Conservation (phyloP, 2,329 filamentous ascomycete species). For the Ceratocystis eucalypticola region DNA sequence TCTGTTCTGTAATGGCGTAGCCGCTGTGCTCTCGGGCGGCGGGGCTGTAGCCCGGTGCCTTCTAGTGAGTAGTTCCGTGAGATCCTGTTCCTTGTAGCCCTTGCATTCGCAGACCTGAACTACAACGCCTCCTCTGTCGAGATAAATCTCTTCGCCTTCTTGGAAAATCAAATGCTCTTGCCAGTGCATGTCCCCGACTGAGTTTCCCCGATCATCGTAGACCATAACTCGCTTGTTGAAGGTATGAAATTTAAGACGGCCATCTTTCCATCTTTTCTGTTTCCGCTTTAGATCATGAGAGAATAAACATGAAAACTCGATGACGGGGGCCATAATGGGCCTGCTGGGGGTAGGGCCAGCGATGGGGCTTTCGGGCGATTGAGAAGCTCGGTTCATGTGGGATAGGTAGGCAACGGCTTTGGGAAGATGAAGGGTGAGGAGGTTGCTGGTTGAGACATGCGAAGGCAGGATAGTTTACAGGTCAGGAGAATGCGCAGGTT, state of each 20-base stretch:
- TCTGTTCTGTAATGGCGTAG: conserved; percentile 17
- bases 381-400: conserved; percentile 10
- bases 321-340: conserved; percentile 57
- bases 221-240: conserved; percentile 90
- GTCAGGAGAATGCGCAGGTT: background rate
- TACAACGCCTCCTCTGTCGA: conserved; percentile 62
- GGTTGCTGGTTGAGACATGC: background rate
- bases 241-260: conserved; percentile 70
- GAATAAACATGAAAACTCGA: conserved; percentile 76
- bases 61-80: conserved; percentile 62
- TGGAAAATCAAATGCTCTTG: conserved; percentile 52
- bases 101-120: conserved; percentile 68
- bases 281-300: conserved; percentile 76
- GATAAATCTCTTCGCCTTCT: conserved; percentile 67
- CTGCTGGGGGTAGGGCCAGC: conserved; percentile 3
- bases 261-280: conserved; percentile 89
- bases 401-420: background rate
- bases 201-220: conserved; percentile 67
- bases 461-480: background rate
- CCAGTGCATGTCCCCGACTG: conserved; percentile 76
- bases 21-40: conserved; percentile 19
- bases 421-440: background rate
- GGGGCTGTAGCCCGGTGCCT: conserved; percentile 24
- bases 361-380: background rate
- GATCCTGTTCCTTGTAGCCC: conserved; percentile 61